Base-by-base conservation (phyloP, 140 eudicot species). In the Ambrosia hybrid region DNA sequence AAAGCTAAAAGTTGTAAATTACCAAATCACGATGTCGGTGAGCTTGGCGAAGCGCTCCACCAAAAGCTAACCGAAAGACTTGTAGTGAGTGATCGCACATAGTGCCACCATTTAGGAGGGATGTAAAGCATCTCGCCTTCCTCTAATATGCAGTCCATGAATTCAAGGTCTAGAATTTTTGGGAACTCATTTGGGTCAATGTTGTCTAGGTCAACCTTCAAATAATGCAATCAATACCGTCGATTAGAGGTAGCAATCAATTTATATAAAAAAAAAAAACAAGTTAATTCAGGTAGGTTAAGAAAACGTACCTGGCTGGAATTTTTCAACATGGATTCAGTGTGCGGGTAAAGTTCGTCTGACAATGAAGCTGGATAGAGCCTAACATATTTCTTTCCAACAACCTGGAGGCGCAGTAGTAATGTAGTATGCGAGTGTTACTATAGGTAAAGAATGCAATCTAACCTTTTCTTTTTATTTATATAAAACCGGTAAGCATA, bases 71-170 rank as follows among this genome's bases (percentile, higher is more conserved):
- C 99, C 12, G 99, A 95, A 72, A 95, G 89, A 80, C 99, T 95
- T 53, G 96, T 79, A 60, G 99, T 95, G 57, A 95, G 96, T 51
- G 99, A 91, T 53, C 96, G 81, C 9, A 95, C 97, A 41, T 95
- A 91, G 79, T 95, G 99, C 99, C 99, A 95, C 99, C 99, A 95
- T 78, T 87, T 91, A 26, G 99, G 97, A 75, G 99, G 99, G 73
- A 95, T 95, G 85, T 95, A 95, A 56, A 95, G 96, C 99, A 95
- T 95, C 76, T 95, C 95, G 11, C 99, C 97, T 86, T 95, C 97
- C 63, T 95, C 97, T 70, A 95, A 80, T 55, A 95, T 80, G 82
- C 99, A 95, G 75, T 95, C 99, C 67, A 81, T 3, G 30, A 91
- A 95, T 64, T 88, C 99, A 80, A 88, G 63, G 58, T 88, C 87